Base-by-base conservation (phyloP, 1,139 yeast genomes). In the Wickerhamomyces sp. region DNA sequence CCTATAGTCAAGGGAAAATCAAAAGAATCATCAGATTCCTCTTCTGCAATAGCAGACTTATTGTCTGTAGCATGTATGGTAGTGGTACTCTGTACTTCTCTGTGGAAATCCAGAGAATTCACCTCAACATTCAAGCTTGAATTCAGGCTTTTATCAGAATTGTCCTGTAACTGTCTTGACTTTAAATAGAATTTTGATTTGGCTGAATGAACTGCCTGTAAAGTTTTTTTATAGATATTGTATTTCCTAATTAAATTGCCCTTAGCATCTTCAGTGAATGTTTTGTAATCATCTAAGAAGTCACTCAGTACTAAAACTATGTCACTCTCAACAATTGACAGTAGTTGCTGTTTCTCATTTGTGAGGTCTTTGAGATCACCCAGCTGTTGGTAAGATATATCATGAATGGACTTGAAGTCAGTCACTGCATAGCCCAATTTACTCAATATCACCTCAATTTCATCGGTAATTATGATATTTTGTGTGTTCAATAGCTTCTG, bases 1-100 rank as follows among this genome's bases (percentile, higher is more conserved):
- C 61, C 61, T 16, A 55, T 26, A 2, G n/a, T 31, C 31, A 57
- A 26, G 9, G 61, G 61, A 29, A 55, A 57, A n/a, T 44, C 42
- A 27, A 57, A 51, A 9, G 42, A 36, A 15, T 50, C 45, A 14
- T 52, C 56, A 13, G 47, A 43, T 6, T 44, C 43, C 25, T 45
- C 46, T 33, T 44, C 52, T 10, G 46, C 31, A 14, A 25, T 29
- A 7, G 37, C 33, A n/a, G 41, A 41, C 16, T 39, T 40, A 16
- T 37, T 25, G 17, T 40, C 39, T 19, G n/a, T n/a, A n/a, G n/a
- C n/a, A n/a, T n/a, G n/a, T n/a, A n/a, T n/a, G n/a, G n/a, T n/a
- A n/a, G n/a, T n/a, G n/a, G n/a, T n/a, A n/a, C n/a, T n/a, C n/a
- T n/a, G n/a, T n/a, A n/a, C n/a, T n/a, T n/a, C n/a, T n/a, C n/a